Conservation (phyloP, 75 land plant species). For the Picea glauca region DNA sequence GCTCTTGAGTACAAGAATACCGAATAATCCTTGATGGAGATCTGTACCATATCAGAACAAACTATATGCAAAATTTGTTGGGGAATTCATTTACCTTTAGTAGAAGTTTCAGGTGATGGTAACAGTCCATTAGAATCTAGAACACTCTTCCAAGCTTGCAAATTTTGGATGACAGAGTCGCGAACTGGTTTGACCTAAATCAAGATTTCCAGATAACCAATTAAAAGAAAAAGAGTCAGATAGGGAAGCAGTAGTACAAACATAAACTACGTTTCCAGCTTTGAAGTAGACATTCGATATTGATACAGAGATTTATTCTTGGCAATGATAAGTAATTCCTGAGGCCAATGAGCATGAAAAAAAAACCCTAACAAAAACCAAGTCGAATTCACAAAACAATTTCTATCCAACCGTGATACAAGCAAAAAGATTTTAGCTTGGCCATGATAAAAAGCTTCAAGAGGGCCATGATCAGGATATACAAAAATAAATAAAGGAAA, state of each 20-base stretch:
- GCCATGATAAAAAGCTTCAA: no score
- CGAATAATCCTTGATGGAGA: background rate
- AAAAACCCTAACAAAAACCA: no score
- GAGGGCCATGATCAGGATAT: no score
- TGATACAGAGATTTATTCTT: no score
- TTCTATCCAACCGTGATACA: no score
- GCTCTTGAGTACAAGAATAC: background rate
- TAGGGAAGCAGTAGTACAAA: background rate
- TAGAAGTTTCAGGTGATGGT: conserved; percentile 19
- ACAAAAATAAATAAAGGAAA: no score
- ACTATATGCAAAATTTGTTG: background rate
- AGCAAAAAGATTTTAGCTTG: no score
- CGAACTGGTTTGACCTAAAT: conserved; percentile 82
- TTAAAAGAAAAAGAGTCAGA: background rate
- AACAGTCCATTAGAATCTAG: conserved; percentile 19
- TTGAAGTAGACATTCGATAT: no score
- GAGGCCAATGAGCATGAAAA: no score
- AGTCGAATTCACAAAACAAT: no score
- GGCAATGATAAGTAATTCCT: no score
- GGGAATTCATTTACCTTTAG: conserved; percentile 29
- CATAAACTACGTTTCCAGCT: background rate
- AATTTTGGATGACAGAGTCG: conserved; percentile 66
- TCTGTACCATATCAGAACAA: no score
- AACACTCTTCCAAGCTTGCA: conserved; percentile 84
- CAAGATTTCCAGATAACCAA: background rate